Evolutionary conservation across 495 filamentous ascomycete genomes (phyloP).

Genomic region (Neurospora sp.): DNA sequence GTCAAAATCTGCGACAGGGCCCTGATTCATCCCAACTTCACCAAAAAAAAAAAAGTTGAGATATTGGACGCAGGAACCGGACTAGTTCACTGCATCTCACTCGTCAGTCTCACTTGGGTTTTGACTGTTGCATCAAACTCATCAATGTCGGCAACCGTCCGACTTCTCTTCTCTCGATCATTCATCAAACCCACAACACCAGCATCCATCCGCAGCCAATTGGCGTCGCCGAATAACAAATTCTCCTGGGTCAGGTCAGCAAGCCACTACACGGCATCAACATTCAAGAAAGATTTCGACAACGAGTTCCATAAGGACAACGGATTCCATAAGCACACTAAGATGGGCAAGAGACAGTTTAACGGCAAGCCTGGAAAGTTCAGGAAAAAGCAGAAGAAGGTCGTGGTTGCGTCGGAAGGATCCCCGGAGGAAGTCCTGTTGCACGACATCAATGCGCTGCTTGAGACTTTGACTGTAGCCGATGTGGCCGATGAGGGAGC

Average conservation of each 20-base stretch:
- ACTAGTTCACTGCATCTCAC: background rate
- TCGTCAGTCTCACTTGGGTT: background rate
- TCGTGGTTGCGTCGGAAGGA: constrained; percentile 18
- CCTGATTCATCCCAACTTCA: background rate
- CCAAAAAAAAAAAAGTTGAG: background rate
- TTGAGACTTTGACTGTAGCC: constrained; percentile 41
- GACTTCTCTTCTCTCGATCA: background rate
- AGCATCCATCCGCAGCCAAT: background rate
- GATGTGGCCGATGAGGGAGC: constrained; percentile 15
- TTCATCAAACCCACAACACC: background rate
- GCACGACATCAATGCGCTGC: constrained; percentile 54
- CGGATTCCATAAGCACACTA: background rate
- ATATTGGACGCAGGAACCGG: background rate
- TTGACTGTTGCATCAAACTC: background rate
- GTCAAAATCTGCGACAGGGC: background rate
- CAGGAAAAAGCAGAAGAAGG: constrained; percentile 14
- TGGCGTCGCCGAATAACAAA: background rate
- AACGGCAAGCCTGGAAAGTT: constrained; percentile 11
- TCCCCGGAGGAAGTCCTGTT: constrained; percentile 65
- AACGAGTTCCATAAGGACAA: background rate
- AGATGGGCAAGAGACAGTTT: background rate
- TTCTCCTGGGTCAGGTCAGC: background rate
- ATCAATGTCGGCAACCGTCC: background rate
- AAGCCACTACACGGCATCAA: background rate
- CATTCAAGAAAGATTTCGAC: background rate